Base-by-base conservation (phyloP, 1,284 basidiomycete species). In the Rhizoctonia solani region DNA sequence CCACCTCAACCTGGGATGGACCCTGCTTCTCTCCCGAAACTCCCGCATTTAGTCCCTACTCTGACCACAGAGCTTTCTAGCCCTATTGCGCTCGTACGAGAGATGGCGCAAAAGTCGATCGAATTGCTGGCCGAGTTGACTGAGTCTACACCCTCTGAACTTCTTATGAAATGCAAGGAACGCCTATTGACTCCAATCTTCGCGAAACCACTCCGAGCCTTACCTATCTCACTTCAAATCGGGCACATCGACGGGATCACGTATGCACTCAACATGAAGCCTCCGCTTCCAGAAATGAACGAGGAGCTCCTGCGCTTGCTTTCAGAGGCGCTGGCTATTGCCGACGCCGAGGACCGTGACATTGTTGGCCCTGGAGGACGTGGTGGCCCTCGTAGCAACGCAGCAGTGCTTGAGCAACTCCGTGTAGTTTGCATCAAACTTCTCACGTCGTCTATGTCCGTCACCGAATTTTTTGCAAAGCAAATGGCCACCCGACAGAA, bases 221-320 rank as follows among this genome's bases (percentile, higher is more conserved):
- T 99, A 19, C 95, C 95, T 1, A 96, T 98, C 75, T 85, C 91
- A 14, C 93, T 96, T 76, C 97, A 99, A 77, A 98, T 99, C 67
- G 97, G 95, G 32, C 95, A 98, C 84, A 95, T 99, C 68, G 97
- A 99, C 75, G 95, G 95, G 11, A 88, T 99, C 69, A 92, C 95
- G 19, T 99, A 95, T 76, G 92, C 93, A 75, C 84, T 96, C 69
- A 89, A 86, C 72, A 81, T 92, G 37, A 85, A 89, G 44, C 93
- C 95, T 11, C 90, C 92, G 0, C 83, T 98, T 37, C 88, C 94
- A 1, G 93, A 95, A 73, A 82, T 94, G 61, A 94, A 92, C 72
- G 95, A 98, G 67, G 94, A 98, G 77, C 86, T 99, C 52, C 83
- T 95, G 68, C 90, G 97, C 32, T 84, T 99, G 9, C 80, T 99